Evolutionary conservation across 306 rosid genomes (phyloP).

Genomic region (Trifolium pratense): DNA sequence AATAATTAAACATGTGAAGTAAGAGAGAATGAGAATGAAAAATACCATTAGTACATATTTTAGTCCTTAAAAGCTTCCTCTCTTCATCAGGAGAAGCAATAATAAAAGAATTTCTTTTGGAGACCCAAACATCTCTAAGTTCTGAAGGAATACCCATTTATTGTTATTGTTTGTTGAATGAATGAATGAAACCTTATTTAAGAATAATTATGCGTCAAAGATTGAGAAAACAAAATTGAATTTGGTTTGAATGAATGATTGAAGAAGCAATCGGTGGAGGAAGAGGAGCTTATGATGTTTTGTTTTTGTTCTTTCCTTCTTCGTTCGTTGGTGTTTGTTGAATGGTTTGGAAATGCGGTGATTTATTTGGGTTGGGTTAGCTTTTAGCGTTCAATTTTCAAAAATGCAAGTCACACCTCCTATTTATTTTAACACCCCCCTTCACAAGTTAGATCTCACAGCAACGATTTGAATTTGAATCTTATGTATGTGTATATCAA

Average conservation of each 20-base stretch:
- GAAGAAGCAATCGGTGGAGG: not conserved
- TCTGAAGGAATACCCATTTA: conserved; percentile 77
- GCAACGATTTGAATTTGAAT: too few relatives aligned
- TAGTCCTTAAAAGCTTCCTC: conserved; percentile 52
- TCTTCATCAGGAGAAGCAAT: conserved; percentile 83
- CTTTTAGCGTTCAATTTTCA: not conserved
- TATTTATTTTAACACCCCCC: too few relatives aligned
- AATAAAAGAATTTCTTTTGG: conserved; percentile 44
- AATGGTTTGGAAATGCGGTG: not conserved
- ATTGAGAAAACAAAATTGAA: conserved; percentile 29
- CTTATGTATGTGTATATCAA: too few relatives aligned
- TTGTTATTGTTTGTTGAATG: not conserved
- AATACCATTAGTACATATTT: conserved; percentile 53
- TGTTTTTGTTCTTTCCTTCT: too few relatives aligned
- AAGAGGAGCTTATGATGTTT: not conserved
- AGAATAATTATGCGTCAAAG: not conserved
- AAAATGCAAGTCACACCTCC: too few relatives aligned
- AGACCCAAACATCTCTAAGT: conserved; percentile 57
- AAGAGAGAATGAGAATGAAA: not conserved
- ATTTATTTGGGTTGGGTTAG: not conserved
- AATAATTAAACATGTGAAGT: not conserved
- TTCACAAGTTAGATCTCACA: too few relatives aligned
- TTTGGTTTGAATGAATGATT: not conserved
- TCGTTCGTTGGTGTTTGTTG: not conserved
- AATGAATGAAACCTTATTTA: not conserved